Conservation (phyloP, 169 alveolate species). For the Hammondia hammondi region DNA sequence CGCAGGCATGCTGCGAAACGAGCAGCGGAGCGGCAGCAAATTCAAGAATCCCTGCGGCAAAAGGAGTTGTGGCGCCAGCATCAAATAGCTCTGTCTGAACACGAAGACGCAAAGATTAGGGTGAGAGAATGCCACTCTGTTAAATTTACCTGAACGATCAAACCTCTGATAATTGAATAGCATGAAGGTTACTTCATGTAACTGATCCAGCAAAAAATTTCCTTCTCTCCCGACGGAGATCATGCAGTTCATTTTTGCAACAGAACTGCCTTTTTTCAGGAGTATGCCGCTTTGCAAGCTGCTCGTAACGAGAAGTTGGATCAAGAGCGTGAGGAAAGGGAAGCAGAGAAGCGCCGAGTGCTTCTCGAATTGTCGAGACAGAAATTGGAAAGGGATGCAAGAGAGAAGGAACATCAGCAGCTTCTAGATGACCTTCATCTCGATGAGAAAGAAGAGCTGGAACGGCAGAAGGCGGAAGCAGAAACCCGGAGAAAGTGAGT, state of each 20-base stretch:
- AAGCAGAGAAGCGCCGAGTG: constrained; percentile 57
- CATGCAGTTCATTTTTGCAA: too few relatives aligned
- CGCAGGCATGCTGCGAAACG: neutral
- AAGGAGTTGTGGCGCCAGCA: constrained; percentile 31
- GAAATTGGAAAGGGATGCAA: constrained; percentile 45
- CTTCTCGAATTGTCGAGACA: constrained; percentile 49
- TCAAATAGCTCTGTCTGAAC: neutral
- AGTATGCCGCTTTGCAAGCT: constrained; percentile 23
- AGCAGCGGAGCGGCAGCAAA: constrained; percentile 17
- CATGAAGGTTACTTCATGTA: too few relatives aligned
- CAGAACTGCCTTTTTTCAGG: neutral
- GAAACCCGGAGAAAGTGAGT: constrained; percentile 42
- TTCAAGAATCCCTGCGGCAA: neutral
- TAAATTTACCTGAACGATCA: too few relatives aligned
- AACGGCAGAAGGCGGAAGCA: constrained; percentile 61
- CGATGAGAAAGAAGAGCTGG: constrained; percentile 66
- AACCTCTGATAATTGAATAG: too few relatives aligned
- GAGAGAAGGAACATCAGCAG: constrained; percentile 60
- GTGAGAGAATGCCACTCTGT: neutral
- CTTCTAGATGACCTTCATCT: constrained; percentile 52
- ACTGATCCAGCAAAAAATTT: too few relatives aligned
- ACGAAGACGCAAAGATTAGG: neutral
- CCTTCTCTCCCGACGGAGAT: too few relatives aligned
- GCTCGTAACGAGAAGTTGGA: constrained; percentile 56
- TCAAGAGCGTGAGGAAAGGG: constrained; percentile 62